Conservation (phyloP, 345 rosid species). For the Hevea brasiliensis region DNA sequence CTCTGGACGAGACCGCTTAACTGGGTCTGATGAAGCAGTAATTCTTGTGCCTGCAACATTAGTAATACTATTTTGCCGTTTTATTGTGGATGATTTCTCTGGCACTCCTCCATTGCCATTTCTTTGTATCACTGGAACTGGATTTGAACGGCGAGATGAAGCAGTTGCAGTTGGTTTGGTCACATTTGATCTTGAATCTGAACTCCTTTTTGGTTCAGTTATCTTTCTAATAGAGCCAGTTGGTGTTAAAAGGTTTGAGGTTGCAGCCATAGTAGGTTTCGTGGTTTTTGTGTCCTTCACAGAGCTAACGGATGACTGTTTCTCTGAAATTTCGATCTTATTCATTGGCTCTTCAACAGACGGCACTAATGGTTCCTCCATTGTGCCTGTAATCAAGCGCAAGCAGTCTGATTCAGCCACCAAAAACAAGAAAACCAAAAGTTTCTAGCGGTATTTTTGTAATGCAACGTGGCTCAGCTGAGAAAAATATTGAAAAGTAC, state of each 20-base stretch:
- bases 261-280: slow-evolving; percentile 41
- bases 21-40: slow-evolving; percentile 44
- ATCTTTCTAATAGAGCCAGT: slow-evolving; percentile 56
- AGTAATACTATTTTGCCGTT: slow-evolving; percentile 30
- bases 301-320: slow-evolving; percentile 37
- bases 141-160: slow-evolving; percentile 41
- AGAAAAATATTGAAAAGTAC: not conserved
- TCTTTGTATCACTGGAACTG: slow-evolving; percentile 61
- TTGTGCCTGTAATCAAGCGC: slow-evolving; percentile 29
- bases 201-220: slow-evolving; percentile 36
- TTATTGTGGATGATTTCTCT: slow-evolving; percentile 47
- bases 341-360: slow-evolving; percentile 36
- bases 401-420: slow-evolving; percentile 29
- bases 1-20: slow-evolving; percentile 80
- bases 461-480: not conserved
- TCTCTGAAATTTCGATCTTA: slow-evolving; percentile 35
- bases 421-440: slow-evolving; percentile 24
- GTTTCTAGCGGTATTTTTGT: not conserved
- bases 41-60: slow-evolving; percentile 44
- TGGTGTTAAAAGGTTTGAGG: slow-evolving; percentile 43
- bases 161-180: slow-evolving; percentile 48
- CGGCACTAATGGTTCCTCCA: slow-evolving; percentile 60
- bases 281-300: slow-evolving; percentile 32
- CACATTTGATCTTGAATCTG: slow-evolving; percentile 39
- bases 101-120: slow-evolving; percentile 84